phyloP scores from a whole-genome alignment of 228 moss, liverwort and hornwort species.

The Sphagnum fallax region DNA sequence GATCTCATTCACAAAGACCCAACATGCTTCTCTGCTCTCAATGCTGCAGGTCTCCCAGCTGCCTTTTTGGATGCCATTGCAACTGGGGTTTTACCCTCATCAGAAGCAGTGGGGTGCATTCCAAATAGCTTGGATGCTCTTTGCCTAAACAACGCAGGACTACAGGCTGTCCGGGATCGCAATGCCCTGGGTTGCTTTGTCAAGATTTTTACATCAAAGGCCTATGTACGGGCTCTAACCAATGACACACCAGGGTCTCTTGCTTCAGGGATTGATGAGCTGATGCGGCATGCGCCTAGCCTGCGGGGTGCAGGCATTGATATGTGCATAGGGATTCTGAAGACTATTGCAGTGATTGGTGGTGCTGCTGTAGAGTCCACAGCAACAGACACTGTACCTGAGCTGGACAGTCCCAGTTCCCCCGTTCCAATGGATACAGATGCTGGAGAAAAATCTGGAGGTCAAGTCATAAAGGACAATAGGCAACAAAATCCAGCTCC shows the following conservation, averaged over 20 bases:
- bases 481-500: slow-evolving; percentile 30
- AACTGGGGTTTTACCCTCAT: slow-evolving; percentile 78
- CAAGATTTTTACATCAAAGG: slow-evolving; percentile 88
- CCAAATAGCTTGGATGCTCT: slow-evolving; percentile 97
- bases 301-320: slow-evolving; percentile 88
- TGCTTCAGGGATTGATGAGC: slow-evolving; percentile 94
- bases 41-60: slow-evolving; percentile 75
- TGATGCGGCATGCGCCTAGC: slow-evolving; percentile 94
- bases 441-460: slow-evolving; percentile 45
- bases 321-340: slow-evolving; percentile 95
- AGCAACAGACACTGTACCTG: slow-evolving; percentile 18
- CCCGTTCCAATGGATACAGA: slow-evolving; percentile 99
- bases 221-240: slow-evolving; percentile 79
- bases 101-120: slow-evolving; percentile 96
- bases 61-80: slow-evolving; percentile 91
- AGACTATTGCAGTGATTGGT: slow-evolving; percentile 72
- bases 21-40: slow-evolving; percentile 84
- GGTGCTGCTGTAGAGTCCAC: slow-evolving; percentile 54
- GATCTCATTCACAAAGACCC: slow-evolving; percentile 98
- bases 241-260: slow-evolving; percentile 97
- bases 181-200: slow-evolving; percentile 96
- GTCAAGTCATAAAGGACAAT: slow-evolving; percentile 20
- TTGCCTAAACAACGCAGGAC: slow-evolving; percentile 77
- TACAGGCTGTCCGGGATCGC: slow-evolving; percentile 87
- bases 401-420: slow-evolving; percentile 36